Evolutionary conservation across 345 rosid species (phyloP), one percentile per base, ranked within the genome.

Genomic region (Eucalyptus sideroxylon): DNA sequence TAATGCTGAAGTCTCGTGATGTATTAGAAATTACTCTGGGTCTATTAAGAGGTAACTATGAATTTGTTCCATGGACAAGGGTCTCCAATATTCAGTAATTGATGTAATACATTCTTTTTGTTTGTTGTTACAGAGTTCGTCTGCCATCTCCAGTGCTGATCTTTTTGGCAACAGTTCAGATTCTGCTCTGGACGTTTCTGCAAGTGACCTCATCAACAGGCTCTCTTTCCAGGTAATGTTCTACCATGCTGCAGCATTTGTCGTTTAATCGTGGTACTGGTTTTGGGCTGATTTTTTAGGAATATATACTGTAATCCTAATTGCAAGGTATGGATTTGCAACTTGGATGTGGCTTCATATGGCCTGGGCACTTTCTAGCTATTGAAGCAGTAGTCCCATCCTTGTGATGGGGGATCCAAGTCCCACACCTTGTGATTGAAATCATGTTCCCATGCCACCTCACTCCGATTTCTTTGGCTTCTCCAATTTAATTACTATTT

Each of bases 111-210:
- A 5, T 77, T 21, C 34, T 62, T 31, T 16, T 55, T 50, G 34
- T 50, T 83, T 55, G 77, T 82, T 67, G 30, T 50, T 90, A 9
- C 93, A 98, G 99, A 93, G 98, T 90, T 98, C 99, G 42, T 19
- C 99, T 16, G 96, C 99, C 51, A 98, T 98, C 81, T 98, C 99
- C 87, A 97, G 99, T 89, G 97, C 99, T 88, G 99, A 97, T 93
- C 96, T 96, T 87, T 98, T 97, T 88, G 99, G 99, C 83, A 88
- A 93, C 6, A 88, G 80, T 40, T 19, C 88, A 26, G 98, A 96
- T 87, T 62, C 95, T 69, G 83, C 96, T 40, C 45, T 94, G 45
- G 99, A 98, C 89, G 91, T 96, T 88, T 93, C 97, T 87, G 97
- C 99, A 6, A 93, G 99, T 85, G 99, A 98, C 90, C 95, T 98